Evolutionary conservation across 108 stramenopile species (phyloP), one percentile per base, ranked within the genome.

Genomic region (Epipyxis sp.): DNA sequence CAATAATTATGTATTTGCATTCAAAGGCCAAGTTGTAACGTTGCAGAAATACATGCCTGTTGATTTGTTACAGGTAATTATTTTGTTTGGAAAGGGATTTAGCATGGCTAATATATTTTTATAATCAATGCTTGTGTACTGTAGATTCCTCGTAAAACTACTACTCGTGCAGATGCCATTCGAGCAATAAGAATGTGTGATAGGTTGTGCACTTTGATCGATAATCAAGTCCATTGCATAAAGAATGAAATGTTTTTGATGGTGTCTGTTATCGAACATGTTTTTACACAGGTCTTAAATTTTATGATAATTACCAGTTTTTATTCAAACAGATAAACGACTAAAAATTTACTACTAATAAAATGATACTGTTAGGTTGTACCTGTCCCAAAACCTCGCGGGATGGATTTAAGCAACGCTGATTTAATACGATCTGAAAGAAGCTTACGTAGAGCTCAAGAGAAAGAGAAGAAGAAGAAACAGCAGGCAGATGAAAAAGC

Each of bases 201-300:
- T 69, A 32, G 44, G 25, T 61, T 81, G 27, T 81, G 80, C 40
- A 77, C 80, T 34, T 72, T 81, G 40, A 6, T 81, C n/a, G 80
- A 81, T 50, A 81, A 81, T 42, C 76, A 81, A 40, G 27, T 6
- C 16, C 80, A 81, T 58, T 77, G 76, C 80, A 57, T 81, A 35
- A 81, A 81, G 76, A 77, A 77, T 65, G 80, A 81, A 59, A 81
- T 77, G 76, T 43, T 81, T 0, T 44, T 81, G 20, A 81, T 81
- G 40, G 43, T 71, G 16, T 40, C 46, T 40, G 37, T 81, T 3
- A 77, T 81, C 10, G 71, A 81, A 42, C 29, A 81, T 40, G 76
- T 77, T 32, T 1, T 81, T 20, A 81, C 80, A 39, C 76, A 80
- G 80, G n/a, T n/a, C n/a, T n/a, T n/a, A n/a, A n/a, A n/a, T n/a